A percentile compares a stretch with the other conserved stretches of the same genome.
Evolutionary conservation across 164 flowering plant genomes (phyloP).

Genomic region (Aristolochia californica): DNA sequence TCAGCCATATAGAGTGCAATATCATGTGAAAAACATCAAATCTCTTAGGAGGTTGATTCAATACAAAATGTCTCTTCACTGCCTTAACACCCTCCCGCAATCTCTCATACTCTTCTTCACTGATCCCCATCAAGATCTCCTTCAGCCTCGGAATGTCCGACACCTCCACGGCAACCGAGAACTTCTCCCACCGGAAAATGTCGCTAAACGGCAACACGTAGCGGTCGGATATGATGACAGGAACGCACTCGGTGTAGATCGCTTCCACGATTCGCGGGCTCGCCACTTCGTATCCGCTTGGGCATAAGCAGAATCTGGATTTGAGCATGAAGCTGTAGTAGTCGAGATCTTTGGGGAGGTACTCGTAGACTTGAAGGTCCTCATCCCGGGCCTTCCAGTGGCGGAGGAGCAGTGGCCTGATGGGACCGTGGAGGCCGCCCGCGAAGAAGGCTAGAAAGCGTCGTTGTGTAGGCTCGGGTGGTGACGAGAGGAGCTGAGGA

Average conservation of each 20-base stretch:
- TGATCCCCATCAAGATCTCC: conserved; percentile 2
- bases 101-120: conserved; percentile 14
- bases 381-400: conserved; percentile 10
- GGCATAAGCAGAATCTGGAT: conserved; percentile 12
- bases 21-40: conserved; percentile 72
- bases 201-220: conserved; percentile 14
- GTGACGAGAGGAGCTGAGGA: conserved; percentile 15
- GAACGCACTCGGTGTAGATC: conserved; percentile 11
- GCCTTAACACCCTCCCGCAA: conserved; percentile 35
- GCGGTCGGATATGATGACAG: conserved; percentile 12
- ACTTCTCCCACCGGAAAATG: conserved; percentile 12
- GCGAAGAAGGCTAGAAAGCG: conserved; percentile 13
- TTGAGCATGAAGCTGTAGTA: conserved; percentile 12
- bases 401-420: conserved; percentile 9
- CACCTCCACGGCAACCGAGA: conserved; percentile 5
- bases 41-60: conserved; percentile 48
- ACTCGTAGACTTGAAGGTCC: conserved; percentile 9
- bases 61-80: conserved; percentile 53
- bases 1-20: conserved; percentile 74
- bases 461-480: neutral
- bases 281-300: conserved; percentile 12
- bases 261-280: conserved; percentile 17
- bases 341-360: conserved; percentile 8
- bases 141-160: conserved; percentile 11
- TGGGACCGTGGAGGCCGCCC: conserved; percentile 14